A percentile compares a stretch with the other conserved stretches of the same genome.
Evolutionary conservation across 495 filamentous ascomycete species (phyloP).

Genomic region (Neurospora sp.): DNA sequence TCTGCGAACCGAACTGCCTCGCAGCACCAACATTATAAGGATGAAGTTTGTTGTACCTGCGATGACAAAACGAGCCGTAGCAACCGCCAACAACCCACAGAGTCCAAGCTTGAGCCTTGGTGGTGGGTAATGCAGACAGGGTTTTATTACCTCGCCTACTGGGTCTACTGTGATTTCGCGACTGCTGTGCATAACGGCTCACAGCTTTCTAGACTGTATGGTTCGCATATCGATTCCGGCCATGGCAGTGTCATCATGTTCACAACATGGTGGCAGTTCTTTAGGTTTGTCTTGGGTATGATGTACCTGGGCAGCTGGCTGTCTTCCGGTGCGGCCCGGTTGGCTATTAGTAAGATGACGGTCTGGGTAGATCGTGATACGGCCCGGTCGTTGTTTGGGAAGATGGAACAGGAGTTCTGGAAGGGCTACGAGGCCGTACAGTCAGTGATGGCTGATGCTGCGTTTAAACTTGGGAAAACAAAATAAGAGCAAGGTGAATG

Average conservation of each 20-base stretch:
- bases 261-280: constrained; percentile 1
- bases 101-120: not conserved
- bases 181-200: constrained; percentile 1
- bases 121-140: not conserved
- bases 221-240: not conserved
- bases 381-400: not conserved
- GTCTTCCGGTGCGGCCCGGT: not conserved
- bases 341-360: not conserved
- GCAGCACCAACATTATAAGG: not conserved
- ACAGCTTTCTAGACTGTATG: not conserved
- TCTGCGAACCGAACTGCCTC: not conserved
- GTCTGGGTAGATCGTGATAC: not conserved
- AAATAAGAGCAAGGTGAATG: not conserved
- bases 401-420: not conserved
- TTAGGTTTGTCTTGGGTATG: not conserved
- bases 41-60: not conserved
- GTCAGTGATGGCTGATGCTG: not conserved
- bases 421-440: not conserved
- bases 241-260: not conserved
- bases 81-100: not conserved
- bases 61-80: not conserved
- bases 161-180: not conserved
- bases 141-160: not conserved
- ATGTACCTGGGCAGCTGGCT: not conserved
- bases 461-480: not conserved